phyloP scores from a whole-genome alignment of 306 rosid species.

The Acacia melanoxylon region DNA sequence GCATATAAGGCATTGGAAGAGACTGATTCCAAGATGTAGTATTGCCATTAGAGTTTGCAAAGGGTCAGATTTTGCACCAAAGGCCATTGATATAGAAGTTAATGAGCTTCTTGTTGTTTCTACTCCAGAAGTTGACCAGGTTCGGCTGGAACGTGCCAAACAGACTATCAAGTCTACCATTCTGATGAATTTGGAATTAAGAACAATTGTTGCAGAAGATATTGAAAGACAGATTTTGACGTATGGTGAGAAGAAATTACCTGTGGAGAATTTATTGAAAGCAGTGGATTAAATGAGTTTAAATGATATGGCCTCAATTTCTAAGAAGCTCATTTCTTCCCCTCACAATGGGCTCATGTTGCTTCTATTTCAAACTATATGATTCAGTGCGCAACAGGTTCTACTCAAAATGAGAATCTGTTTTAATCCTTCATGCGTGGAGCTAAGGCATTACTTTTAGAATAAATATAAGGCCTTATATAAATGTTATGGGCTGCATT shows the following conservation, averaged over 20 bases:
- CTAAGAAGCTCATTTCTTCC: slow-evolving; percentile 78
- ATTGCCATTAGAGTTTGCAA: too few species aligned
- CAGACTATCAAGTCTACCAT: slow-evolving; percentile 80
- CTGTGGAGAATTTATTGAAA: slow-evolving; percentile 68
- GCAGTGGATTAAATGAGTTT: slow-evolving; percentile 69
- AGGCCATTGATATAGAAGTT: too few species aligned
- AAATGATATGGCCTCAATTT: slow-evolving; percentile 64
- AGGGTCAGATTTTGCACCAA: too few species aligned
- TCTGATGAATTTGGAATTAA: slow-evolving; percentile 85
- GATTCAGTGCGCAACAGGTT: slow-evolving; percentile 77
- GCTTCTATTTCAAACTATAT: slow-evolving; percentile 59
- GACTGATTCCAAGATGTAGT: too few species aligned
- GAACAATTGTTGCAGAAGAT: slow-evolving; percentile 79
- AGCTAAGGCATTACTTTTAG: too few species aligned
- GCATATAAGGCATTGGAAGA: too few species aligned
- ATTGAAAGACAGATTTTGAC: slow-evolving; percentile 81
- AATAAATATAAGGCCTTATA: too few species aligned
- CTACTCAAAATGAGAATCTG: slow-evolving; percentile 47
- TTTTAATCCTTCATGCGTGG: background rate
- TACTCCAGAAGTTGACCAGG: slow-evolving; percentile 74
- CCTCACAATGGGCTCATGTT: slow-evolving; percentile 88
- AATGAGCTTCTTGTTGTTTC: slow-evolving; percentile 73
- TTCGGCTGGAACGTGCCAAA: slow-evolving; percentile 81
- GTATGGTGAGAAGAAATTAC: slow-evolving; percentile 75
- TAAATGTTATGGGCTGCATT: too few species aligned